Evolutionary conservation across 495 filamentous ascomycete genomes (phyloP), one percentile per base, ranked within the genome.

Genomic region (Penicillium macrosclerotiorum): DNA sequence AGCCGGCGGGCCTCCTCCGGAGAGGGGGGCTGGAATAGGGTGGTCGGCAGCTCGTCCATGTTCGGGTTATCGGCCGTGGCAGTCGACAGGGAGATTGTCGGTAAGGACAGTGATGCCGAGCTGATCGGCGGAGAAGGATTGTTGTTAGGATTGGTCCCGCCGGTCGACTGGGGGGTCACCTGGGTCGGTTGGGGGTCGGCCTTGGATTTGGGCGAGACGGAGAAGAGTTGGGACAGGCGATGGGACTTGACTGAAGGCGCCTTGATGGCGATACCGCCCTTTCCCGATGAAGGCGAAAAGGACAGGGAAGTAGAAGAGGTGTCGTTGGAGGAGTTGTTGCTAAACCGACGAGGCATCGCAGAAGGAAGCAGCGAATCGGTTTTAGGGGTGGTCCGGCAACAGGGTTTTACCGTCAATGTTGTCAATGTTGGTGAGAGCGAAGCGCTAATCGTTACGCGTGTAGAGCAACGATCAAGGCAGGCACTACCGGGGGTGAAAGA

Each of bases 81-180:
- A 8, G 89, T 90, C 5, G 92, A 96, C 25, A 97, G 78, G 19
- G 86, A 95, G 49, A 98, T 98, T 35, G 86, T 90, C 25, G 93
- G 93, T 57, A 97, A 70, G 32, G 89, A 90, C 51, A 92, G 66
- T 56, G 82, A 81, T 23, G 89, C 71, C 29, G 83, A 80, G 42
- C 80, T 84, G 53, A 88, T 85, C 40, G 80, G 74, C 29, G 84
- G 77, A 36, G 82, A 76, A 25, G 82, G 71, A 14, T 51, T 55
- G 39, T 42, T 63, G 39, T 42, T 63, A 44, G 74, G 72, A 67
- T 86, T 78, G 54, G 76, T 64, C 42, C 73, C 71, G 56, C 76
- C 73, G 25, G 79, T 74, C 55, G 78, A 77, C 55, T 84, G 79
- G 3, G 87, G 72, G 39, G 83, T 74, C 51, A 82, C 68, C 32